phyloP scores from a whole-genome alignment of 345 rosid genomes.

The Populus pruinosa region DNA sequence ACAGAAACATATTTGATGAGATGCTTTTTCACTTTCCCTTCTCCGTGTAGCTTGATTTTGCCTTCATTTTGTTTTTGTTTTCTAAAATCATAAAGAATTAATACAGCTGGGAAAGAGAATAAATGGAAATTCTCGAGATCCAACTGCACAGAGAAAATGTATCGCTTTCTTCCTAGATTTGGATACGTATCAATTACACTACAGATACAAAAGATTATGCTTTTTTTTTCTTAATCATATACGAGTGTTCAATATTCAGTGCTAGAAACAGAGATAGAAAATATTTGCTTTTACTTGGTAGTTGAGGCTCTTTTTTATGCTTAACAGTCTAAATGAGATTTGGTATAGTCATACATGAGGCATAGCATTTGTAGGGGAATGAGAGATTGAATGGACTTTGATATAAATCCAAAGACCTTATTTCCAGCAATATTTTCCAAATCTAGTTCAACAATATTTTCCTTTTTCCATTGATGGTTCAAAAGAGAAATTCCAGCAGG shows the following conservation, averaged over 20 bases:
- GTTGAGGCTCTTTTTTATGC: not conserved
- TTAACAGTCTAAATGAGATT: not conserved
- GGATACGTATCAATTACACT: not conserved
- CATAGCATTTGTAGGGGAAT: not conserved
- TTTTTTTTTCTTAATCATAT: not conserved
- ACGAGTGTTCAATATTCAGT: not conserved
- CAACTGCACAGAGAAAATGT: not conserved
- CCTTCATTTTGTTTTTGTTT: not conserved
- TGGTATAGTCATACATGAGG: not conserved
- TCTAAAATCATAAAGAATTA: too few relatives aligned
- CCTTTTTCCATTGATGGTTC: not conserved
- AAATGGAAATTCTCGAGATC: not conserved
- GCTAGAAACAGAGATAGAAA: not conserved
- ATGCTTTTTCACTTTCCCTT: not conserved
- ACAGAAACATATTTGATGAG: not conserved
- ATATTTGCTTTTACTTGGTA: not conserved
- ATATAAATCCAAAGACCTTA: too few relatives aligned
- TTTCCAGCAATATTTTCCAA: not conserved
- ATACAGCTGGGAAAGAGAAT: not conserved
- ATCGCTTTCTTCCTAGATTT: not conserved
- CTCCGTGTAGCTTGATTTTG: too few relatives aligned
- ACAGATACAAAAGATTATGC: not conserved
- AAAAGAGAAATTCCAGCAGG: not conserved
- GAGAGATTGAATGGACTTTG: too few relatives aligned
- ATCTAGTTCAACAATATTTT: not conserved